A percentile compares a stretch with the other conserved stretches of the same genome.
Conservation (phyloP, 345 rosid species). For the Iberis pinnata region DNA sequence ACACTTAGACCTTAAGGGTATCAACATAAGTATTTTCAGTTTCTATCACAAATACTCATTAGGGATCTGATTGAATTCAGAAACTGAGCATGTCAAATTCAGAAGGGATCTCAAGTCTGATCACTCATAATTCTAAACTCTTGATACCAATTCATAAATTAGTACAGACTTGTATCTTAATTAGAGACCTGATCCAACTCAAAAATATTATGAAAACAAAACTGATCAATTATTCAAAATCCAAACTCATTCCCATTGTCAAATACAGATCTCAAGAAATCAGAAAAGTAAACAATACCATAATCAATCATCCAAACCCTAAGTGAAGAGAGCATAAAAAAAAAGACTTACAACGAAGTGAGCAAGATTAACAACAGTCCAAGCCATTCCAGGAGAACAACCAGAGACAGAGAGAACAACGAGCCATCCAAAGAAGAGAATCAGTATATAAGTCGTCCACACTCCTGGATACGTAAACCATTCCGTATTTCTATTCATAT, state of each 20-base stretch:
- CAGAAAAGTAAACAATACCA: neutral
- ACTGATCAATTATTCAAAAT: no score
- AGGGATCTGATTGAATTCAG: no score
- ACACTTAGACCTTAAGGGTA: no score
- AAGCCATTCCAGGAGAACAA: conserved; percentile 76
- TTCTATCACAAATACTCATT: no score
- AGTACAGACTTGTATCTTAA: neutral
- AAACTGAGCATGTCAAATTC: conserved; percentile 6
- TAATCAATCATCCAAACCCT: neutral
- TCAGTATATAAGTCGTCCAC: conserved; percentile 67
- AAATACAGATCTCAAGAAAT: conserved; percentile 18
- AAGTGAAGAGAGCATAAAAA: neutral
- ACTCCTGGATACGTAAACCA: conserved; percentile 86
- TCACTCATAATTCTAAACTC: no score
- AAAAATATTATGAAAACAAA: neutral
- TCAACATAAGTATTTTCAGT: no score
- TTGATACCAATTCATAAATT: no score
- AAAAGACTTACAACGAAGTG: conserved; percentile 47
- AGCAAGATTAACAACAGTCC: conserved; percentile 73
- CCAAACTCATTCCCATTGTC: neutral
- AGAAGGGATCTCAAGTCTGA: neutral
- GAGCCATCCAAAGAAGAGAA: conserved; percentile 70
- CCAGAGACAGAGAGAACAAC: conserved; percentile 53
- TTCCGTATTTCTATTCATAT: conserved; percentile 77
- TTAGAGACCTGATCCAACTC: neutral